Percentiles rank a stretch among this genome's conserved stretches.
These are phyloP conservation scores for Anthoceros angustus DNA, from an alignment of 225 moss, liverwort and hornwort genomes.

Conservation along the genomic window DNA sequence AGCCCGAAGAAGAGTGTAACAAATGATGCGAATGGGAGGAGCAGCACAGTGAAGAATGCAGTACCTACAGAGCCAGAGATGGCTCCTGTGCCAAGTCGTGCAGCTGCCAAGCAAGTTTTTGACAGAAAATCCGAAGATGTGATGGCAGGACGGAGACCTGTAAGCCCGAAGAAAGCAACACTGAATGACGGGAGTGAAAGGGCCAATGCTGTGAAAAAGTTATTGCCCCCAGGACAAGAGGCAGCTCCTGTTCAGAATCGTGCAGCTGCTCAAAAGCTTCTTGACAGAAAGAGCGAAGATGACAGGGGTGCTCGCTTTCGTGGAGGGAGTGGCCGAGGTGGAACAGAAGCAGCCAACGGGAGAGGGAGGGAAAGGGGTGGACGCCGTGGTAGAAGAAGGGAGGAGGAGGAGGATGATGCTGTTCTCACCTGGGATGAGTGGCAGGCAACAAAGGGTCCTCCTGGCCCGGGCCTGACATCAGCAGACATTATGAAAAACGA, in stretches of 20 bases:
- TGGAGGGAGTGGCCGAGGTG: constrained; percentile 38
- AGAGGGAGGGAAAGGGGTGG: constrained; percentile 52
- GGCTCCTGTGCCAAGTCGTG: background rate
- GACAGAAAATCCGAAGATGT: background rate
- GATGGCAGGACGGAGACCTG: background rate
- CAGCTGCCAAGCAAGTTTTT: background rate
- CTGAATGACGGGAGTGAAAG: constrained; percentile 15
- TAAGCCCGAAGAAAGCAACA: background rate
- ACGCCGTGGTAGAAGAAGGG: constrained; percentile 37
- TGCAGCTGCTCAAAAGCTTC: constrained; percentile 83
- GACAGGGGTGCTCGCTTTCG: constrained; percentile 13
- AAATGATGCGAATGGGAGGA: too few relatives aligned
- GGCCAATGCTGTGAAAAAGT: constrained; percentile 22
- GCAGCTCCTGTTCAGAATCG: constrained; percentile 67
- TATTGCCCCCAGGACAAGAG: constrained; percentile 35
- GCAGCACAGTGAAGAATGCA: too few relatives aligned
- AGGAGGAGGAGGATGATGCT: constrained; percentile 40
- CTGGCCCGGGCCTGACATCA: constrained; percentile 12
- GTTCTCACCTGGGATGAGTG: constrained; percentile 86
- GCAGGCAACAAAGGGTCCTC: constrained; percentile 52
- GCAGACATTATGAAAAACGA: constrained; percentile 22
- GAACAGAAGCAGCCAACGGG: constrained; percentile 12
- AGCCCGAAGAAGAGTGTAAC: too few relatives aligned
- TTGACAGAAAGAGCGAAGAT: constrained; percentile 56
- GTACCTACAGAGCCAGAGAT: background rate